Evolutionary conservation across 2,329 filamentous ascomycete genomes (phyloP).

Genomic region (Hirsutella minnesotensis): DNA sequence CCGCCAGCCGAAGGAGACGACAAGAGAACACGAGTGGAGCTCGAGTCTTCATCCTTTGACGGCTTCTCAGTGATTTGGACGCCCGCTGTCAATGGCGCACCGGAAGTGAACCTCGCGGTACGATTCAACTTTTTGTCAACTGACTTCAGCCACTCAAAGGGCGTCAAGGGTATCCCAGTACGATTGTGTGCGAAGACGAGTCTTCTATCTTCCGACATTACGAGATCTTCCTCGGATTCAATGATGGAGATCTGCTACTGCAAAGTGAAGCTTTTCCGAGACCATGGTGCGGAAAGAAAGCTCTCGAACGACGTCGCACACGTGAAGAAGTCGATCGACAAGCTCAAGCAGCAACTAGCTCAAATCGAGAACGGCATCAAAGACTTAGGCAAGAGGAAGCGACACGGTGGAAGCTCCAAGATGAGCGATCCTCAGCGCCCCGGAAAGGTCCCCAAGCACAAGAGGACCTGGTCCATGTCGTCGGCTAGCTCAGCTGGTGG

Average conservation of each 20-base stretch:
- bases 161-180: conserved; percentile 94
- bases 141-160: conserved; percentile 97
- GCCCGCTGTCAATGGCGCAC: conserved; percentile 51
- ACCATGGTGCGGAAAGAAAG: conserved; percentile 91
- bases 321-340: conserved; percentile 93
- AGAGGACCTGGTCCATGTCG: conserved; percentile 90
- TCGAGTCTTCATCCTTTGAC: conserved; percentile 76
- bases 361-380: conserved; percentile 61
- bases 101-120: conserved; percentile 78
- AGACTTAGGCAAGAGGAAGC: conserved; percentile 54
- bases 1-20: conserved; percentile 50
- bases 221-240: conserved; percentile 31
- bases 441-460: conserved; percentile 82
- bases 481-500: conserved; percentile 54
- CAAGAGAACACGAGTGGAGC: conserved; percentile 54
- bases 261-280: conserved; percentile 93
- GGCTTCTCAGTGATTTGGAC: conserved; percentile 90
- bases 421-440: conserved; percentile 44
- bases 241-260: conserved; percentile 74
- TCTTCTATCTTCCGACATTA: conserved; percentile 41
- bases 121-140: conserved; percentile 98
- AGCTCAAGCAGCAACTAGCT: conserved; percentile 84
- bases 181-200: conserved; percentile 86
- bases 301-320: conserved; percentile 89
- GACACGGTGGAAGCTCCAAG: conserved; percentile 37